Evolutionary conservation across 495 filamentous ascomycete species (phyloP), one percentile per base, ranked within the genome.

Genomic region (Podospora didyma): DNA sequence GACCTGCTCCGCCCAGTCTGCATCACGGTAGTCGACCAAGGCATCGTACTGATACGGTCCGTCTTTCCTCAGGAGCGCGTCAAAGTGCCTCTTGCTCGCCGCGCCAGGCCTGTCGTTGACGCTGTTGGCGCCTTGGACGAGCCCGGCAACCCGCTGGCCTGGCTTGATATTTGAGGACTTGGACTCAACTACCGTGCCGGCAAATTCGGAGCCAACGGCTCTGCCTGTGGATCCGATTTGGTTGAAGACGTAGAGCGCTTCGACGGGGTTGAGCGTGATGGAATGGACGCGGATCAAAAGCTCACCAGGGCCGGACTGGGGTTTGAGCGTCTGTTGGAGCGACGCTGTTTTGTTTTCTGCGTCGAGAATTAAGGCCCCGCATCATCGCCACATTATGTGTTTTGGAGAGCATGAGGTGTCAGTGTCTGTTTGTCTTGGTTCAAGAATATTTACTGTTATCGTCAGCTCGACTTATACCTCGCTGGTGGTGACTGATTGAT

Each of bases 1-100:
- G 3, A 83, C 61, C 60, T 82, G 71, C 57, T 74, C 72, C 35
- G 69, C 63, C 80, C 82, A 86, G 44, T 80, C 73, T 21, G 57
- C 19, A 54, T 79, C 76, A 58, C 79, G 82, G 67, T 86, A 86
- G 57, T 83, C 79, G 44, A 86, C 71, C 9, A 82, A 77, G 0
- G 65, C 68, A 46, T 80, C 78, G 59, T 82, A 85, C 0, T 62
- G 70, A 35, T 70, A 70, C 16, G 61, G 57, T 42, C 26, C 57
- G n/a, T n/a, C n/a, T n/a, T n/a, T n/a, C n/a, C n/a, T n/a, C 19
- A 39, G 63, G 24, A 75, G 50, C 46, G 69, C 52, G 0, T 44
- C 51, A 24, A 60, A 67, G 5, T 58, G 56, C 6, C 59, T 46
- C 11, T 53, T 42, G 41, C 70, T 71, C 28, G 74, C 73, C 1